Evolutionary conservation across 1,284 basidiomycete species (phyloP).

Genomic region (Trichosporon faecale): DNA sequence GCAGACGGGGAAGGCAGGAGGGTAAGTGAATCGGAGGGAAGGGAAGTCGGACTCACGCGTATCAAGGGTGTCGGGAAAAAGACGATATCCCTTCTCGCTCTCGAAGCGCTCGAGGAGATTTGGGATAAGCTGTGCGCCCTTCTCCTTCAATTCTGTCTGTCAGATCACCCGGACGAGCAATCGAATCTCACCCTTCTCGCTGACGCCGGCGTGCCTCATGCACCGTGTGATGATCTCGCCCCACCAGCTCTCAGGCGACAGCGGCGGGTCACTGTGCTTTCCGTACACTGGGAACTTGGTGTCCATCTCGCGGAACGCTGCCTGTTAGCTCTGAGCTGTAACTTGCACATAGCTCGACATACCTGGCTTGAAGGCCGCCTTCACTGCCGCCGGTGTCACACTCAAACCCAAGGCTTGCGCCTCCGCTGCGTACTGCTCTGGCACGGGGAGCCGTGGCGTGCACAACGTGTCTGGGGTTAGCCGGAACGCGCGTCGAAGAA

Average conservation of each 20-base stretch:
- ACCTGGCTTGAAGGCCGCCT: conserved; percentile 48
- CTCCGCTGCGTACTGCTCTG: conserved; percentile 52
- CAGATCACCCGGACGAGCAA: neutral
- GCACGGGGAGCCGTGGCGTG: conserved; percentile 49
- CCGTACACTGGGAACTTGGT: conserved; percentile 43
- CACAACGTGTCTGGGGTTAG: conserved; percentile 45
- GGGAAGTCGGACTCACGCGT: conserved; percentile 29
- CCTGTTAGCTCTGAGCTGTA: neutral
- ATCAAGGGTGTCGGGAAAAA: conserved; percentile 46
- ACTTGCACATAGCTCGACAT: conserved; percentile 12
- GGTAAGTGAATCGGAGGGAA: neutral
- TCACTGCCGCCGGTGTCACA: conserved; percentile 39
- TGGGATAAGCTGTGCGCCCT: conserved; percentile 29
- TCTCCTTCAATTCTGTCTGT: conserved; percentile 29
- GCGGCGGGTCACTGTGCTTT: conserved; percentile 37
- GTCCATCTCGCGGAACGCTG: conserved; percentile 46
- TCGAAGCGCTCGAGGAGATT: conserved; percentile 46
- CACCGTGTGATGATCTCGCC: conserved; percentile 42
- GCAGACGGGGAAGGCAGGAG: neutral
- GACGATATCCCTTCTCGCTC: conserved; percentile 44
- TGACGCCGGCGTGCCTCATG: conserved; percentile 42
- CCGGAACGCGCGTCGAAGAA: neutral
- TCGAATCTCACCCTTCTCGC: conserved; percentile 27
- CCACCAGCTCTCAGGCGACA: conserved; percentile 51
- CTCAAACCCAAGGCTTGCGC: conserved; percentile 41